Evolutionary conservation across 169 alveolate genomes (phyloP).

Genomic region (Plasmodium billcollinsi): DNA sequence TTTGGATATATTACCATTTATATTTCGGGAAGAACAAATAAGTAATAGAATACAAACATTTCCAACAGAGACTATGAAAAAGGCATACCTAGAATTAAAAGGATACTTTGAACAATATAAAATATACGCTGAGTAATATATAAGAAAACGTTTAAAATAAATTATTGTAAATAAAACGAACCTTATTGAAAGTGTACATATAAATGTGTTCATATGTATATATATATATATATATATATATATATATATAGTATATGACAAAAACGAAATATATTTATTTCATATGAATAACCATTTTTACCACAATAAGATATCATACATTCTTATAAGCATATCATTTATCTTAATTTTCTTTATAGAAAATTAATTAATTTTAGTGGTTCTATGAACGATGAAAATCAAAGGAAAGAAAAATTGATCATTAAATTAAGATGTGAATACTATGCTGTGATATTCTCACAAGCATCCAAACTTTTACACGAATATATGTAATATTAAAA

Average conservation of each 20-base stretch:
- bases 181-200: too few species aligned
- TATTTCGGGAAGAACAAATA: conserved; percentile 77
- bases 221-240: too few species aligned
- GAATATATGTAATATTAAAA: conserved; percentile 64
- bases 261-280: too few species aligned
- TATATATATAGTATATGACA: too few species aligned
- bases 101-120: conserved; percentile 77
- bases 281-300: too few species aligned
- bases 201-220: too few species aligned
- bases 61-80: conserved; percentile 75
- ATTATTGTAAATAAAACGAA: too few species aligned
- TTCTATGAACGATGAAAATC: conserved; percentile 75
- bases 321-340: too few species aligned
- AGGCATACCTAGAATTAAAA: conserved; percentile 69
- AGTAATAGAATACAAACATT: conserved; percentile 72
- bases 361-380: conserved; percentile 73
- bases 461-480: conserved; percentile 69
- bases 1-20: conserved; percentile 63
- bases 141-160: neutral
- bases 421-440: conserved; percentile 75
- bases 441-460: conserved; percentile 73
- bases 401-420: conserved; percentile 69
- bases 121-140: conserved; percentile 66
- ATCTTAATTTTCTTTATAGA: conserved; percentile 10
- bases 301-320: too few species aligned